phyloP scores from a whole-genome alignment of 495 filamentous ascomycete genomes.

The Clohesyomyces aquaticus region DNA sequence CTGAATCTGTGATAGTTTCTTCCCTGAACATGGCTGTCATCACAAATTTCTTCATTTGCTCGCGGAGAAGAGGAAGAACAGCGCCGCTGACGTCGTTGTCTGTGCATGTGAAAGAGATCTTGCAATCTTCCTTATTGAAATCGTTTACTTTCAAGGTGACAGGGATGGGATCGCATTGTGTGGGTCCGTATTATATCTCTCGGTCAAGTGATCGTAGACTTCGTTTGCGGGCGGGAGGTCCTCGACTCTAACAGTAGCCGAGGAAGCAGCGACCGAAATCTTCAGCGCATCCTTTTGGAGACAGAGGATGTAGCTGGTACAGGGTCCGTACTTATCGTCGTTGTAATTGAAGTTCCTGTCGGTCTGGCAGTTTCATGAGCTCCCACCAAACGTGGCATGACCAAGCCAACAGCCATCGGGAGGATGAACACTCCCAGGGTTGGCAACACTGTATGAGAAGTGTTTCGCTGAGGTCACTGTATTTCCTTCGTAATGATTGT shows the following conservation, averaged over 20 bases:
- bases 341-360: not conserved
- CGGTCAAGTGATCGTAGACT: not conserved
- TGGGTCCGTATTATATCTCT: not conserved
- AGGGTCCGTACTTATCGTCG: not conserved
- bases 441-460: not conserved
- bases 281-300: not conserved
- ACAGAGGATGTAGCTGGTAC: not conserved
- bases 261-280: not conserved
- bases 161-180: not conserved
- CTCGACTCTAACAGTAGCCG: not conserved
- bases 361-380: not conserved
- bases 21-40: not conserved
- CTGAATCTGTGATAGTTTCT: not conserved
- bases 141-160: not conserved
- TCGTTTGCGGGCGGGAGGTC: conserved; percentile 7
- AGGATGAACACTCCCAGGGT: not conserved
- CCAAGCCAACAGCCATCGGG: not conserved
- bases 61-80: not conserved
- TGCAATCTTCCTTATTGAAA: not conserved
- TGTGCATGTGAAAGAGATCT: not conserved
- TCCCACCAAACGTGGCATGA: not conserved
- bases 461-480: not conserved
- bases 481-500: conserved; percentile 7
- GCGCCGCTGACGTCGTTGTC: not conserved
- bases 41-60: not conserved